Conservation (phyloP, 371 early-diverging fungal species). For the Fennellomyces sp. region DNA sequence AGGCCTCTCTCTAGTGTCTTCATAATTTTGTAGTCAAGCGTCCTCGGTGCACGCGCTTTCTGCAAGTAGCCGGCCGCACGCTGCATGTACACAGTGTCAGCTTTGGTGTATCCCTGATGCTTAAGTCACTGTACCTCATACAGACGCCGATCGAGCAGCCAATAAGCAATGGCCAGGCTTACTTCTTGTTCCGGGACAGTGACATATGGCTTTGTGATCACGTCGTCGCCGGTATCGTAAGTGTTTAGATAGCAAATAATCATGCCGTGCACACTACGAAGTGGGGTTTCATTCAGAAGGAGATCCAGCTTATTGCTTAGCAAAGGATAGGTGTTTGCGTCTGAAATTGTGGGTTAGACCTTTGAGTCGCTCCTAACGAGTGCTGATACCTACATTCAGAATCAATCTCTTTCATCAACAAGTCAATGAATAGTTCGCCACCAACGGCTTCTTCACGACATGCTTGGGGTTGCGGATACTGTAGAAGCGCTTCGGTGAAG, state of each 20-base stretch:
- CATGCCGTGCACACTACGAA: too few species aligned
- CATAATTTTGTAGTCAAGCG: background rate
- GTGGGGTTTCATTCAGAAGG: too few species aligned
- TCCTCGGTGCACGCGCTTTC: background rate
- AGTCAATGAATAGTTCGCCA: background rate
- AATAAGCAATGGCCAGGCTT: background rate
- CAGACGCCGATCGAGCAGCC: background rate
- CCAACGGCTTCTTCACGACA: background rate
- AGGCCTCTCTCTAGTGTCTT: background rate
- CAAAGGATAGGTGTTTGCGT: background rate
- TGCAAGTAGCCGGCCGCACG: background rate
- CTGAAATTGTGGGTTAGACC: too few species aligned
- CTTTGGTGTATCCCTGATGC: background rate
- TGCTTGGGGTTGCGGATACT: too few species aligned
- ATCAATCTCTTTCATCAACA: background rate
- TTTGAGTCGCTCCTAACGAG: too few species aligned
- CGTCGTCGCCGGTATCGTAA: background rate
- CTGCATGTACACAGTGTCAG: background rate
- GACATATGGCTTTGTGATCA: background rate
- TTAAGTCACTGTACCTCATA: background rate
- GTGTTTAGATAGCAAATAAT: too few species aligned
- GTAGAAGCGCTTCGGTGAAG: too few species aligned
- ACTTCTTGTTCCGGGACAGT: background rate
- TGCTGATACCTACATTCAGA: background rate
- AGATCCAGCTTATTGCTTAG: background rate